These are phyloP conservation scores for Apiospora saccharicola DNA, from an alignment of 2,329 filamentous ascomycete genomes.

Conservation along the genomic window DNA sequence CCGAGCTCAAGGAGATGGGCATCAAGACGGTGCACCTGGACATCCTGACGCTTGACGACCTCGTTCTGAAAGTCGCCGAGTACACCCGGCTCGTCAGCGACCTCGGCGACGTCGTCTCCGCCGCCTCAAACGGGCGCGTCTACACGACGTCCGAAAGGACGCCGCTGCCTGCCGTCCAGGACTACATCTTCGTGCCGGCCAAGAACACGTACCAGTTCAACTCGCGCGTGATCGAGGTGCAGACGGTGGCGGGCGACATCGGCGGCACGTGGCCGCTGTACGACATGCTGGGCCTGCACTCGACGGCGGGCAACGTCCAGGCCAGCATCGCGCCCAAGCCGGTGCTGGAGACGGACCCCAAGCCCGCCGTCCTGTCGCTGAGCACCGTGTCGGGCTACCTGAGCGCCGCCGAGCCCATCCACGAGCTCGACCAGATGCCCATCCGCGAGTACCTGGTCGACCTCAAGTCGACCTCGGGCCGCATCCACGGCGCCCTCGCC, in stretches of 20 bases:
- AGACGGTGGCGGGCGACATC: conserved; percentile 53
- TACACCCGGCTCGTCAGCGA: conserved; percentile 46
- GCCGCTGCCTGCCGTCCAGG: conserved; percentile 19
- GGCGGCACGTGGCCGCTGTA: conserved; percentile 59
- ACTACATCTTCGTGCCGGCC: conserved; percentile 38
- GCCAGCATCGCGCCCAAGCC: conserved; percentile 51
- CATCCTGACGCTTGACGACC: conserved; percentile 49
- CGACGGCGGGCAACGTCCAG: conserved; percentile 52
- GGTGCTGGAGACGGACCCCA: conserved; percentile 43
- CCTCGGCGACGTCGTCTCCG: conserved; percentile 48
- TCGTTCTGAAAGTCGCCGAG: conserved; percentile 44
- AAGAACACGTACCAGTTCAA: conserved; percentile 50
- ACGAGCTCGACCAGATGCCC: conserved; percentile 44
- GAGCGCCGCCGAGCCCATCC: conserved; percentile 50
- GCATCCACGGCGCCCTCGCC: conserved; percentile 49
- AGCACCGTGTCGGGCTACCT: conserved; percentile 54
- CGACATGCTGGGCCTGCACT: conserved; percentile 54
- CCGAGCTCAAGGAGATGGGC: conserved; percentile 46
- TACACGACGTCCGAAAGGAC: conserved; percentile 31
- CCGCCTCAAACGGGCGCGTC: conserved; percentile 37
- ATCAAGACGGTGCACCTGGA: conserved; percentile 47
- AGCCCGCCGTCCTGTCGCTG: conserved; percentile 51
- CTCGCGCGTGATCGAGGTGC: conserved; percentile 50
- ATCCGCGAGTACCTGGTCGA: conserved; percentile 55
- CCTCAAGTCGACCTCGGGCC: conserved; percentile 53